Base-by-base conservation (phyloP, 2,329 filamentous ascomycete genomes). In the Verticillium zaregamsianum region DNA sequence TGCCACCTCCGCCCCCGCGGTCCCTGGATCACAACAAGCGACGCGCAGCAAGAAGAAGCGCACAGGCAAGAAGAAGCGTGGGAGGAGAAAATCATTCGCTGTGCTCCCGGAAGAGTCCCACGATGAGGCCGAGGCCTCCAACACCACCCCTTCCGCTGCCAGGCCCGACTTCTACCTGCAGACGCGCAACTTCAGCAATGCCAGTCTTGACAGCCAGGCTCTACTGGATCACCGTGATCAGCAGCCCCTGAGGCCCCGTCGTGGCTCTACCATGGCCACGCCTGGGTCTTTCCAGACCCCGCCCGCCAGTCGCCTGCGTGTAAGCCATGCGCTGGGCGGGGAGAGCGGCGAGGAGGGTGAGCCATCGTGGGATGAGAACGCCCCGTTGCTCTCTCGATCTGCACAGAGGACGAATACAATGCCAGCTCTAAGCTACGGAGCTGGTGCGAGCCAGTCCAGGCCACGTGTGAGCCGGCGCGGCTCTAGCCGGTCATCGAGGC, bases 151-250 rank as follows among this genome's bases (percentile, higher is more conserved):
- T 28, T 4, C 28, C 5, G 49, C 65, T 63, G 68, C 70, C 57
- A 61, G 74, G 62, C 72, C 79, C 63, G 77, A 75, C 55, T 82
- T 86, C 71, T 85, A 85, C 70, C 73, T 78, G 66, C 72, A 82
- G 62, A 71, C 79, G 8, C 76, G 79, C 55, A 92, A 90, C 71
- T 72, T 88, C 65, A 98, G 94, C 77, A 88, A 84, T 68, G 93
- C 91, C 1, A 98, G 94, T 74, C 79, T 98, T 65, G 94, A 97
- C 67, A 97, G 93, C 73, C 90, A 96, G 72, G 89, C 86, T 8
- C 79, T 98, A 67, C 79, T 98, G 20, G 94, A 98, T 75, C 94
- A 98, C 75, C 86, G 86, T 68, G 80, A 84, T 58, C 87, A 89
- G 66, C 83, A 81, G 56, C 76, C 77, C 65, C 82, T 91, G 77